Evolutionary conservation across 257 asterid genomes (phyloP).

Genomic region (Solanum okadae): DNA sequence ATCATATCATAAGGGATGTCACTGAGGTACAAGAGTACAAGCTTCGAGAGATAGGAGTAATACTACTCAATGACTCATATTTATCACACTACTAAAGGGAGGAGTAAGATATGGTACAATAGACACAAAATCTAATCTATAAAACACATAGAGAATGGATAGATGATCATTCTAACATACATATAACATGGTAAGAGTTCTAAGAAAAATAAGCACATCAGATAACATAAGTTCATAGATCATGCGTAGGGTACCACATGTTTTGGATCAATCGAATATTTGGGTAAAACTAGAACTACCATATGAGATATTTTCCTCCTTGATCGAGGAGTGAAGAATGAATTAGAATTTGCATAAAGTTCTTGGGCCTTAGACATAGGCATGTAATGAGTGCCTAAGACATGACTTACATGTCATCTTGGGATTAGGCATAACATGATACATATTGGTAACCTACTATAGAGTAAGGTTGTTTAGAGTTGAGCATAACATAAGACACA

Average conservation of each 20-base stretch:
- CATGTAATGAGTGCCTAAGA: background rate
- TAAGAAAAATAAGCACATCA: background rate
- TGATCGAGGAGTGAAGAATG: background rate
- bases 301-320: background rate
- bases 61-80: no score
- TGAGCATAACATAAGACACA: background rate
- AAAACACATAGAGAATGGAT: background rate
- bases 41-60: no score
- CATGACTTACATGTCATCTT: background rate
- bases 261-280: no score
- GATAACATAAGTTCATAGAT: background rate
- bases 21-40: no score
- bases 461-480: background rate
- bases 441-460: background rate
- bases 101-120: background rate
- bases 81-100: no score
- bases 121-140: background rate
- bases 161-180: no score
- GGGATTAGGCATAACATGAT: no score
- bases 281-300: background rate
- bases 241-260: background rate
- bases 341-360: background rate
- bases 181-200: background rate
- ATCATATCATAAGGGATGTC: no score
- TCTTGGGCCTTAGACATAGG: no score